Base-by-base conservation (phyloP, 1,284 basidiomycete species). In the Filobasidium uniguttulatum region DNA sequence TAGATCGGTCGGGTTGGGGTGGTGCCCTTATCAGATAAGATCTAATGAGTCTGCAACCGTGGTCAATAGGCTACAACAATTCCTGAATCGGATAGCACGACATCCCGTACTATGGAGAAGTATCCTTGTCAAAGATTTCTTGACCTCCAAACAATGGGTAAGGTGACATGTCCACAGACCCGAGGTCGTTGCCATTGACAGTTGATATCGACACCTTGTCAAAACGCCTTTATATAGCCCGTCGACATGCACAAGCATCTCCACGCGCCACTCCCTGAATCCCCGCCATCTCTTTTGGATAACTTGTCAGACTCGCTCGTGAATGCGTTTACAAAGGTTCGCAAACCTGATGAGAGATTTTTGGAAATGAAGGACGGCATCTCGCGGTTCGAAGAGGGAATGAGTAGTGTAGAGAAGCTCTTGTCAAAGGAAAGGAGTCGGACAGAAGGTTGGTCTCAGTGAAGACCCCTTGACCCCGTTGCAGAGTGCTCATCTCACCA, bases 101-200 rank as follows among this genome's bases (percentile, higher is more conserved):
- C 94, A 99, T 69, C 91, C 94, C 9, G 94, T 85, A 0, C 72
- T 99, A n/a, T 89, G 94, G 64, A 76, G 93, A 36, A 86, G 85
- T 54, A 84, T 83, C 15, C 77, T 97, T 17, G 75, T 94, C 19
- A 79, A 85, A 20, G 85, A 85, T 43, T 98, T 99, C 70, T 81
- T 98, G 50, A 87, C 90, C 65, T 94, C 89, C 10, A 84, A 84
- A 34, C 91, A 99, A 87, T 99, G 93, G 93, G 90, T 91, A 64
- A 54, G 79, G 64, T 26, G 47, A 14, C 2, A 31, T 26, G 31
- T 35, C 6, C 31, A 17, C 35, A 28, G n/a, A 23, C 33, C 14
- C 17, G 17, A n/a, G n/a, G n/a, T n/a, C n/a, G 14, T 7, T 15
- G 12, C 14, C 22, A 25, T 5, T 25, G 38, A 1, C 22, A 14